These are phyloP conservation scores for Tetracladium setigerum DNA, from an alignment of 495 filamentous ascomycete genomes.

Conservation along the genomic window DNA sequence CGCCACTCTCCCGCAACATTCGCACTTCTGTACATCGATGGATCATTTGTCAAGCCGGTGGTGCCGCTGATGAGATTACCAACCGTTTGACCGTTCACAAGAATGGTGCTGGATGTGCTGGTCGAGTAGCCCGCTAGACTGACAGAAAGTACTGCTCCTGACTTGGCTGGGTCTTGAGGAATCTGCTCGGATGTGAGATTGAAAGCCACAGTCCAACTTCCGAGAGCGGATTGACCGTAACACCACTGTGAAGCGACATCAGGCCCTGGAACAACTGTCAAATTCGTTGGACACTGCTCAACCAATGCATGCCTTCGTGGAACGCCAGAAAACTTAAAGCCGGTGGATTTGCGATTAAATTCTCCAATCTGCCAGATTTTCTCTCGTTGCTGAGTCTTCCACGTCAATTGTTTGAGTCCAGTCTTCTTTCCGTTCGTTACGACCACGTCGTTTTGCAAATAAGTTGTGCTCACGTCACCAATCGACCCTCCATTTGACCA, in stretches of 20 bases:
- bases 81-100: constrained; percentile 17
- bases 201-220: constrained; percentile 29
- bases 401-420: constrained; percentile 20
- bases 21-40: constrained; percentile 1
- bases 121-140: constrained; percentile 26
- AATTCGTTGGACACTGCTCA: constrained; percentile 25
- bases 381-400: constrained; percentile 20
- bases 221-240: constrained; percentile 29
- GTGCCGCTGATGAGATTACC: constrained; percentile 13
- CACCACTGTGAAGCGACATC: constrained; percentile 27
- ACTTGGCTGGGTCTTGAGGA: not conserved
- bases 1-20: constrained; percentile 5
- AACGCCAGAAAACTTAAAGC: constrained; percentile 29
- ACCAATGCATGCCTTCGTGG: constrained; percentile 28
- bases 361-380: constrained; percentile 33
- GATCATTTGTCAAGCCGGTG: not conserved
- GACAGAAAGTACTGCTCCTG: constrained; percentile 16
- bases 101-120: constrained; percentile 17
- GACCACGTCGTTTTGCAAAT: constrained; percentile 25
- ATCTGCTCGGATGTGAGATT: constrained; percentile 5
- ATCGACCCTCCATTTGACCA: constrained; percentile 32
- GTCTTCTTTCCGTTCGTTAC: constrained; percentile 22
- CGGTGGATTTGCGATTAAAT: constrained; percentile 30
- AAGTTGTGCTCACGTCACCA: constrained; percentile 27
- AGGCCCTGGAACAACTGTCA: constrained; percentile 27